Evolutionary conservation across 2,329 filamentous ascomycete genomes (phyloP).

Genomic region (Tolypocladium guangdongense): DNA sequence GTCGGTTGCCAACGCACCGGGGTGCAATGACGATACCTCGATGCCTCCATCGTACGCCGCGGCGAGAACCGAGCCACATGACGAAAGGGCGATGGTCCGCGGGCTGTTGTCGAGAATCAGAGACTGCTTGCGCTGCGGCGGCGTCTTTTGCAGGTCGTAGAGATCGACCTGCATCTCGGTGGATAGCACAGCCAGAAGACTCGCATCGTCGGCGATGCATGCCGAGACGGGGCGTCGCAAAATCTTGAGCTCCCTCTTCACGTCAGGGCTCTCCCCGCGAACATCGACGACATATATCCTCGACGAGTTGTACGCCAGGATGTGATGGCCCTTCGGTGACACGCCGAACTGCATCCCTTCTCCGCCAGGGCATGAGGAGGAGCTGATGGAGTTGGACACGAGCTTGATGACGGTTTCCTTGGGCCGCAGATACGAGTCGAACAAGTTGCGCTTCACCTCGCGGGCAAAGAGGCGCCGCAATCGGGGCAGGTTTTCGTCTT

Average conservation of each 20-base stretch:
- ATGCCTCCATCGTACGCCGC: conserved; percentile 83
- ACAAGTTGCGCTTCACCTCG: conserved; percentile 67
- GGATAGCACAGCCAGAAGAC: conserved; percentile 66
- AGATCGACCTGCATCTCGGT: conserved; percentile 76
- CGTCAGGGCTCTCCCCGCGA: conserved; percentile 44
- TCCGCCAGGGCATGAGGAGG: conserved; percentile 69
- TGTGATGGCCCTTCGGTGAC: conserved; percentile 61
- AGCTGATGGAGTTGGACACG: conserved; percentile 74
- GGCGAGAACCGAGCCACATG: conserved; percentile 70
- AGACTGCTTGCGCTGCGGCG: conserved; percentile 61
- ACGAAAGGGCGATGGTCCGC: conserved; percentile 67
- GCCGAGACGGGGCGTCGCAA: conserved; percentile 63
- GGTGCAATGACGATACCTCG: conserved; percentile 67
- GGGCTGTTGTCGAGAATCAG: conserved; percentile 71
- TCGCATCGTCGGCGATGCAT: conserved; percentile 70
- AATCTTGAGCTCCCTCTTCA: conserved; percentile 72
- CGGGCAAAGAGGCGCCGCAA: conserved; percentile 57
- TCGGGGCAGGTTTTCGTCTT: conserved; percentile 41
- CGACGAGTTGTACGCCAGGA: conserved; percentile 77
- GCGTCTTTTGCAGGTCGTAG: conserved; percentile 57
- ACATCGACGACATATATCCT: conserved; percentile 71
- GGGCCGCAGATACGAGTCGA: conserved; percentile 64
- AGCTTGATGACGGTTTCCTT: conserved; percentile 63
- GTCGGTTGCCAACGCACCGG: conserved; percentile 52
- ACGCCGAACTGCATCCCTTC: conserved; percentile 79